phyloP scores from a whole-genome alignment of 345 rosid genomes.

The Eucalyptus paniculata region DNA sequence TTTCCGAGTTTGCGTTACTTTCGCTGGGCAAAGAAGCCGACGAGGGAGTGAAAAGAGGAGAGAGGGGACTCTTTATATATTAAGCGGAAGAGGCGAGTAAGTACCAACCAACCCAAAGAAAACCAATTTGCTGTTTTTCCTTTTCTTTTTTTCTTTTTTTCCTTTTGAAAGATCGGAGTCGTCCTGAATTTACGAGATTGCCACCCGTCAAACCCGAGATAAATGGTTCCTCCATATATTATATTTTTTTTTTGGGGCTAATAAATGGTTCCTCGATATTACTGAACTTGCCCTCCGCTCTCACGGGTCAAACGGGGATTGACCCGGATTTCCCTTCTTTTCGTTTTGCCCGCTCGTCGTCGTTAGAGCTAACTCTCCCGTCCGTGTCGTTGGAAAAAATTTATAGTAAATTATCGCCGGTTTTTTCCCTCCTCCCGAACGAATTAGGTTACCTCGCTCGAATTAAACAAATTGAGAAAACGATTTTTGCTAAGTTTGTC shows the following conservation, averaged over 20 bases:
- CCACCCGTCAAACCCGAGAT: background rate
- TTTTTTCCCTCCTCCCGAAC: background rate
- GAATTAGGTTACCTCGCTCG: background rate
- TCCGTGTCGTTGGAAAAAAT: background rate
- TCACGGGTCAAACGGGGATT: background rate
- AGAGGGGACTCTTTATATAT: background rate
- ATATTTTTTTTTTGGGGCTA: no score
- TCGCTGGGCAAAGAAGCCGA: background rate
- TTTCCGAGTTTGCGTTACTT: background rate
- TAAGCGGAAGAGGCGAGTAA: background rate
- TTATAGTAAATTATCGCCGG: background rate
- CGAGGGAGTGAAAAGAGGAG: background rate
- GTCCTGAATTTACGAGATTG: background rate
- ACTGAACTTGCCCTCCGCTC: background rate
- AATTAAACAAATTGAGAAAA: background rate
- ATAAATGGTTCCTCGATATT: background rate
- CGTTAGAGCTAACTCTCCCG: background rate
- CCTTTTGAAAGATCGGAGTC: background rate
- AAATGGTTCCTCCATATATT: no score
- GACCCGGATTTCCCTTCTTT: background rate
- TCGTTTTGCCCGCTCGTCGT: background rate
- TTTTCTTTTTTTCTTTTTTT: background rate
- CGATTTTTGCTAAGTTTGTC: background rate
- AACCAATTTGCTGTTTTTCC: background rate
- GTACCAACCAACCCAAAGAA: background rate